Evolutionary conservation across 2,329 filamentous ascomycete genomes (phyloP), one percentile per base, ranked within the genome.

Genomic region (Colletotrichum sp.): DNA sequence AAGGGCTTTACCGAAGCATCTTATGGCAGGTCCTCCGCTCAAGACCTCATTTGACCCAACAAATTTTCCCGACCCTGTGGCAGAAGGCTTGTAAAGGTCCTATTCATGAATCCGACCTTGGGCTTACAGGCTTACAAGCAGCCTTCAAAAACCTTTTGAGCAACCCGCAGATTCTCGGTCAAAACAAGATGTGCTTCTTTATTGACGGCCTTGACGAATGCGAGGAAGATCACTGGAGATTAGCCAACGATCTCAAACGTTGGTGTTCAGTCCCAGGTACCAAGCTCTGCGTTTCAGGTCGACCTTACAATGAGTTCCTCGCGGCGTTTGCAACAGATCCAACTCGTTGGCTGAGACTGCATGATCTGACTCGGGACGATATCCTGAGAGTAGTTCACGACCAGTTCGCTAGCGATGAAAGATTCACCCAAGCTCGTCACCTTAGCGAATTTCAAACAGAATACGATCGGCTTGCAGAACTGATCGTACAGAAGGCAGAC

Each of bases 91-190:
- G 13, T 24, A 24, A 59, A 26, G 24, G 26, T 24, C 6, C 15
- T 13, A 30, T 2, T 85, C 85, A 0, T 88, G 87, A 3, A 89
- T 0, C 82, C 88, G 6, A 87, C 87, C 26, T 26, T 3, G 6
- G 28, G 12, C 55, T 28, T 24, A 16, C 24, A 16, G 15, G 15
- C 15, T 24, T 59, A 24, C 10, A 59, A 59, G 24, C 55, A 24
- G 26, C 55, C 8, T 30, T 68, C 18, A 21, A 49, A 8, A 16
- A 24, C 8, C 36, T 44, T 15, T 36, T 60, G 7, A 13, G 67
- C n/a, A 16, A 3, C 13, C 62, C 26, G 6, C 44, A 67, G 21
- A 30, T 28, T 2, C 28, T 28, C 30, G 34, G 49, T 16, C 39
- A 44, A 6, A 34, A 60, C 28, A 68, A 12, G 8, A 39, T 77